A percentile compares a stretch with the other conserved stretches of the same genome.
These are phyloP conservation scores for Penicillium taxi DNA, from an alignment of 495 filamentous ascomycete species.

Conservation along the genomic window DNA sequence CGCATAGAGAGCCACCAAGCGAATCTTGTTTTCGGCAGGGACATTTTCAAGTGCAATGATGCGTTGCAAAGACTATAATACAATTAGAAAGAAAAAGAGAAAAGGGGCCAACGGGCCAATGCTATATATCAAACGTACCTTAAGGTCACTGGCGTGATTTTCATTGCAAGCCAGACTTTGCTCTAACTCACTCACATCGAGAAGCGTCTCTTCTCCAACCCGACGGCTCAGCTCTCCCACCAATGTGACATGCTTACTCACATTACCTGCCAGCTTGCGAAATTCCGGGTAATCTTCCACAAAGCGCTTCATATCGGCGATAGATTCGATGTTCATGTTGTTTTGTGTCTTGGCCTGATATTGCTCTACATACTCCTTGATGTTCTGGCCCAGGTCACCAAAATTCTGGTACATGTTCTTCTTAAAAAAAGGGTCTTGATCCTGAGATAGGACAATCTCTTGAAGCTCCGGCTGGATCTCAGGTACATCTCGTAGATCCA, in stretches of 20 bases:
- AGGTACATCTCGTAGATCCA: conserved; percentile 78
- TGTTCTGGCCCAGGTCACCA: conserved; percentile 92
- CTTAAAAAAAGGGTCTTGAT: conserved; percentile 98
- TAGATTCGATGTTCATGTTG: conserved; percentile 90
- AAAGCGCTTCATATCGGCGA: conserved; percentile 97
- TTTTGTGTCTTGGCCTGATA: conserved; percentile 92
- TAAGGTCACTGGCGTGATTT: conserved; percentile 80
- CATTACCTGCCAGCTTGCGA: conserved; percentile 90
- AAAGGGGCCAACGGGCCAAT: neutral
- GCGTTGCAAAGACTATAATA: conserved; percentile 64
- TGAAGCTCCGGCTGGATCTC: conserved; percentile 85
- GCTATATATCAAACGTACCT: conserved; percentile 42
- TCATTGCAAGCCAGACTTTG: conserved; percentile 96
- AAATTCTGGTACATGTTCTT: conserved; percentile 99
- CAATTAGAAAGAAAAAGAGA: conserved; percentile 3
- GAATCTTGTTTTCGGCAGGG: conserved; percentile 69
- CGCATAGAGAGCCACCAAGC: conserved; percentile 83
- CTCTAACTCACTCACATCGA: conserved; percentile 94
- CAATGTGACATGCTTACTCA: conserved; percentile 95
- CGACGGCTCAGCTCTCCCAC: conserved; percentile 86
- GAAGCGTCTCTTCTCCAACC: conserved; percentile 72
- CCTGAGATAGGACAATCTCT: conserved; percentile 93
- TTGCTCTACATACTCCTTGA: conserved; percentile 97
- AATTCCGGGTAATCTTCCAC: conserved; percentile 99
- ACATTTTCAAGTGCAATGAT: conserved; percentile 71